A percentile compares a stretch with the other conserved stretches of the same genome.
Conservation (phyloP, 2,329 filamentous ascomycete genomes). For the Ophiostoma ips region DNA sequence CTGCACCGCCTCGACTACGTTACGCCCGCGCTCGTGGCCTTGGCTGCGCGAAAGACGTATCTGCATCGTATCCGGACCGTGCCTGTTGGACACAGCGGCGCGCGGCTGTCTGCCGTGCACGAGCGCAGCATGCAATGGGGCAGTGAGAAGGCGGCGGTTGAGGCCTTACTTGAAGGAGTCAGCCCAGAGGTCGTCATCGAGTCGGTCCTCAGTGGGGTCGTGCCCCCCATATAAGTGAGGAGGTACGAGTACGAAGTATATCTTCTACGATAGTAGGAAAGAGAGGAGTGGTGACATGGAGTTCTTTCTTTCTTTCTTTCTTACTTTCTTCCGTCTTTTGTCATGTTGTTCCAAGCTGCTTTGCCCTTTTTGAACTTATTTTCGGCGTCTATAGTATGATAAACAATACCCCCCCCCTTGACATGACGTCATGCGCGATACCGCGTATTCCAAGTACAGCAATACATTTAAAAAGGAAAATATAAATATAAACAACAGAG, state of each 20-base stretch:
- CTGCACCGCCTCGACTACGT: conserved; percentile 70
- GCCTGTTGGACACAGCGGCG: conserved; percentile 26
- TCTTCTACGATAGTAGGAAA: too few relatives aligned
- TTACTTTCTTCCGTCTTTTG: too few relatives aligned
- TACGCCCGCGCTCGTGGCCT: conserved; percentile 66
- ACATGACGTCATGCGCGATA: background rate
- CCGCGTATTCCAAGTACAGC: background rate
- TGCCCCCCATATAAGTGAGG: conserved; percentile 35
- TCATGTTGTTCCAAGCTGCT: too few relatives aligned
- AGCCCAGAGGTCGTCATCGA: conserved; percentile 50
- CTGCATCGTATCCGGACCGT: conserved; percentile 68
- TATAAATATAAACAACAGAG: background rate
- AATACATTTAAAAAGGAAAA: background rate
- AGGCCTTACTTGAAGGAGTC: conserved; percentile 47
- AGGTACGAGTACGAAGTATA: too few relatives aligned
- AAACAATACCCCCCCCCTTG: too few relatives aligned
- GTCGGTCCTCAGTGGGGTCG: conserved; percentile 45
- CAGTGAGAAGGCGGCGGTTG: conserved; percentile 58
- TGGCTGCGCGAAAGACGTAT: conserved; percentile 80
- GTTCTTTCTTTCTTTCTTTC: too few relatives aligned
- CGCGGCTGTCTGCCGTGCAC: conserved; percentile 25
- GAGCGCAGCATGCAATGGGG: conserved; percentile 93
- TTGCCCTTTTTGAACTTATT: background rate
- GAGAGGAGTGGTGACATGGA: too few relatives aligned
- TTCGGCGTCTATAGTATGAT: background rate